phyloP scores from a whole-genome alignment of 495 filamentous ascomycete genomes.

The Sporormia fimetaria region DNA sequence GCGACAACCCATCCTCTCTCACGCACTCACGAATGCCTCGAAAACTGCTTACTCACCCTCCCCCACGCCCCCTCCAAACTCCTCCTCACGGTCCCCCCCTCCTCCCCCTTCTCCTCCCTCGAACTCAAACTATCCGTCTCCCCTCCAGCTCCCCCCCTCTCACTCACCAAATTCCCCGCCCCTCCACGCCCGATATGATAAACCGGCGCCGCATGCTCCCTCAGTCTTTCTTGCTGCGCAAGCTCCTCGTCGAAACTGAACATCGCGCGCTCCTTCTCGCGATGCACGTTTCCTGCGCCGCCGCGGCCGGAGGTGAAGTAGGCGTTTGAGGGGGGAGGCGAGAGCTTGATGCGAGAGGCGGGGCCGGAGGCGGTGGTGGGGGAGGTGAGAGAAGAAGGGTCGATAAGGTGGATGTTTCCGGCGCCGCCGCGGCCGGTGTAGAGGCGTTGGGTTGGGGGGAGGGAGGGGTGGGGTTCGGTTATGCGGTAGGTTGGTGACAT shows the following conservation, averaged over 20 bases:
- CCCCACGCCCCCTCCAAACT: slow-evolving; percentile 27
- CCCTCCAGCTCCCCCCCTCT: too few relatives aligned
- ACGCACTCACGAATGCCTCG: slow-evolving; percentile 6
- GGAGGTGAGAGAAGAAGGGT: slow-evolving; percentile 49
- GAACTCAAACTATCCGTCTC: too few relatives aligned
- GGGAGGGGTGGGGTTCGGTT: slow-evolving; percentile 70
- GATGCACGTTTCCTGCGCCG: slow-evolving; percentile 79
- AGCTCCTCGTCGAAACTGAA: slow-evolving; percentile 93
- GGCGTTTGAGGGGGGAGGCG: slow-evolving; percentile 34
- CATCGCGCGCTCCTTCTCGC: slow-evolving; percentile 55
- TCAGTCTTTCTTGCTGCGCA: slow-evolving; percentile 50
- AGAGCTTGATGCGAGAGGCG: slow-evolving; percentile 37
- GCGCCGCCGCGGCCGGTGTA: slow-evolving; percentile 79
- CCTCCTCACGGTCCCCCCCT: slow-evolving; percentile 13
- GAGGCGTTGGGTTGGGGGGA: slow-evolving; percentile 46
- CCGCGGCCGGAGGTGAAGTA: slow-evolving; percentile 73
- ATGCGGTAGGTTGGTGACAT: slow-evolving; percentile 46
- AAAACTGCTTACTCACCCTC: slow-evolving; percentile 19
- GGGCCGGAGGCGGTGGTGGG: slow-evolving; percentile 44
- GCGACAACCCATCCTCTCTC: neutral
- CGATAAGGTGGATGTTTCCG: slow-evolving; percentile 66
- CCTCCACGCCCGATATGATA: slow-evolving; percentile 84
- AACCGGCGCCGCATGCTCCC: slow-evolving; percentile 47
- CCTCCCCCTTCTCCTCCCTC: too few relatives aligned
- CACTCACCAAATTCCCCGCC: slow-evolving; percentile 62